phyloP scores from a whole-genome alignment of 345 rosid genomes.

The Gossypium arboreum region DNA sequence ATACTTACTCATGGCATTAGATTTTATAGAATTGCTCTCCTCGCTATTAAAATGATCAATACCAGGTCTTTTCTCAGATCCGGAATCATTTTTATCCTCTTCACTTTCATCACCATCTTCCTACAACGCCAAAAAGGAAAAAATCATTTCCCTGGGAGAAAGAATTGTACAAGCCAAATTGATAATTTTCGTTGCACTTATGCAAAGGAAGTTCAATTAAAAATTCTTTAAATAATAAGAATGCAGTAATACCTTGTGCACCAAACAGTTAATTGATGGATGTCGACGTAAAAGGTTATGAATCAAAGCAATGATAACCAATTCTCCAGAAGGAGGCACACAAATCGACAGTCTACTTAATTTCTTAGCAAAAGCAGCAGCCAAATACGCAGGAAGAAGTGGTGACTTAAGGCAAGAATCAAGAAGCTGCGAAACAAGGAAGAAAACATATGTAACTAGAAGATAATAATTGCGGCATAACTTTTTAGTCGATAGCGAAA shows the following conservation, averaged over 20 bases:
- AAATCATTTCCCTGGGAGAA: not conserved
- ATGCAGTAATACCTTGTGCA: conserved; percentile 54
- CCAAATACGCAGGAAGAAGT: conserved; percentile 95
- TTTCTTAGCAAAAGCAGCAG: conserved; percentile 91
- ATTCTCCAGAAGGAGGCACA: conserved; percentile 79
- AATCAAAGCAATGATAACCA: conserved; percentile 76
- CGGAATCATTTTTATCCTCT: conserved; percentile 25
- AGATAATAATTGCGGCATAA: not conserved
- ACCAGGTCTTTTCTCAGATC: conserved; percentile 36
- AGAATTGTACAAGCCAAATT: not conserved
- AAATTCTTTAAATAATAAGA: not conserved
- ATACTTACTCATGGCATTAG: conserved; percentile 75
- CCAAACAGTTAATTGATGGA: conserved; percentile 91
- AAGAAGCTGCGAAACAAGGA: conserved; percentile 64
- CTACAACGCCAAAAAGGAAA: conserved; percentile 28
- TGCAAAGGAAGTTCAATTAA: not conserved
- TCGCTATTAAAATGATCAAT: conserved; percentile 60
- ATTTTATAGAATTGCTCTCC: conserved; percentile 61
- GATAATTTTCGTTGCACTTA: not conserved
- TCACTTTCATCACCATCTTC: conserved; percentile 39
- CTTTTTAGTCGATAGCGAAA: not conserved
- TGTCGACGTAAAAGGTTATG: conserved; percentile 83
- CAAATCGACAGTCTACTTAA: conserved; percentile 73
- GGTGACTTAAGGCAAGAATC: conserved; percentile 89
- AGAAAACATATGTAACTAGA: not conserved